Evolutionary conservation across 140 eudicot species (phyloP).

Genomic region (Oenanthe javanica): DNA sequence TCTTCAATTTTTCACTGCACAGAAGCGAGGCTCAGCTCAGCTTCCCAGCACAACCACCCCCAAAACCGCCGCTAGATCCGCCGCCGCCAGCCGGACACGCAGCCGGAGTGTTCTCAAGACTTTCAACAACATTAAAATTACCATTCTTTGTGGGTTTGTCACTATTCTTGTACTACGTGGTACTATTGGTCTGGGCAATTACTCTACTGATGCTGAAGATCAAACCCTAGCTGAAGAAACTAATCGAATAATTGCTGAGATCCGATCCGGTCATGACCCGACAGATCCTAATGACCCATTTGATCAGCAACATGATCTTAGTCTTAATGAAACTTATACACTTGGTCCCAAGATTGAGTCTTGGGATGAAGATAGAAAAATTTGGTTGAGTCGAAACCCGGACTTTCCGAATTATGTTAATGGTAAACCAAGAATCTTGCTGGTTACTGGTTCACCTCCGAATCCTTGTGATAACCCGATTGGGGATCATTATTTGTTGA

Average conservation of each 20-base stretch:
- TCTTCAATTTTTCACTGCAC: neutral
- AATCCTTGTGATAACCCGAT: slow-evolving; percentile 7
- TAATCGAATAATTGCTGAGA: slow-evolving; percentile 4
- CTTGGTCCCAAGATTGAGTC: slow-evolving; percentile 6
- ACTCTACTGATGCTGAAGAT: neutral
- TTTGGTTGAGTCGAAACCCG: neutral
- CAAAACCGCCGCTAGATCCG: neutral
- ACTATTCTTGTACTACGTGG: slow-evolving; percentile 1
- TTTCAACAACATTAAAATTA: slow-evolving; percentile 3
- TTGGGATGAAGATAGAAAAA: slow-evolving; percentile 6
- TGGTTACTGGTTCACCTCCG: slow-evolving; percentile 9
- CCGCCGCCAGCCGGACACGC: slow-evolving; percentile 7
- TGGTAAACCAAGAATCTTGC: slow-evolving; percentile 3
- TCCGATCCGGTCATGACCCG: slow-evolving; percentile 6
- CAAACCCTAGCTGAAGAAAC: slow-evolving; percentile 4
- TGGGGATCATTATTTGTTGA: slow-evolving; percentile 12
- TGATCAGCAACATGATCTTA: neutral
- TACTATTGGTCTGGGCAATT: slow-evolving; percentile 1
- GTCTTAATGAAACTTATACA: neutral
- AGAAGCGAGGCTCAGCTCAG: slow-evolving; percentile 11
- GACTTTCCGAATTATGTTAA: slow-evolving; percentile 7
- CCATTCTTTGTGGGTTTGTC: slow-evolving; percentile 1
- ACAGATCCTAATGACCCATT: neutral
- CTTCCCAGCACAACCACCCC: slow-evolving; percentile 5
- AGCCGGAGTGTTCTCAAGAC: neutral